A percentile compares a stretch with the other conserved stretches of the same genome.
Conservation (phyloP, 768 basidiomycete species). For the Neoboletus magnificus region DNA sequence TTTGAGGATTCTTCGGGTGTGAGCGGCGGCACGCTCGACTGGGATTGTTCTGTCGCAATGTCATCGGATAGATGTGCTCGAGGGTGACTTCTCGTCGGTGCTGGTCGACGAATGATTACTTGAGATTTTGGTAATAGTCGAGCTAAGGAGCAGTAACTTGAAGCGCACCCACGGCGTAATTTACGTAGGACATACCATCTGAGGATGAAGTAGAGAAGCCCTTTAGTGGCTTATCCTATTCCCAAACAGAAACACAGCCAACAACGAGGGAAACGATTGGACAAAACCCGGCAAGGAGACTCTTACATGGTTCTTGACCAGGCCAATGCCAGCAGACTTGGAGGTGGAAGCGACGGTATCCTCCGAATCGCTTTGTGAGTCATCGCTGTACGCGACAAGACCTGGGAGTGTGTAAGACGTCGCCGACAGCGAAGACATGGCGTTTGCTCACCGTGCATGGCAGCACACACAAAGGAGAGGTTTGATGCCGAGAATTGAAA, state of each 20-base stretch:
- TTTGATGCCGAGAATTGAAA: slow-evolving; percentile 14
- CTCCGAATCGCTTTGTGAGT: slow-evolving; percentile 59
- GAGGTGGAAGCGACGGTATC: slow-evolving; percentile 36
- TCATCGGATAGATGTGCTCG: slow-evolving; percentile 52
- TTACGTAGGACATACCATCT: slow-evolving; percentile 26
- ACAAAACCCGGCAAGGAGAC: slow-evolving; percentile 38
- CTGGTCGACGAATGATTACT: slow-evolving; percentile 55
- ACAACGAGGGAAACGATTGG: slow-evolving; percentile 61
- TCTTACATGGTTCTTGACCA: slow-evolving; percentile 56
- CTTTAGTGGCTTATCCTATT: slow-evolving; percentile 61
- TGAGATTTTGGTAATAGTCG: slow-evolving; percentile 49
- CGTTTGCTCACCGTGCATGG: slow-evolving; percentile 30
- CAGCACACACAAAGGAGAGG: slow-evolving; percentile 6
- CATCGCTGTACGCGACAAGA: slow-evolving; percentile 62
- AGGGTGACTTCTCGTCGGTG: slow-evolving; percentile 46
- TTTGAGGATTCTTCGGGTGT: slow-evolving; percentile 19
- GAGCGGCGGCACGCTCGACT: neutral
- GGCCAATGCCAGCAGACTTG: slow-evolving; percentile 6
- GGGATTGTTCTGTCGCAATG: slow-evolving; percentile 22
- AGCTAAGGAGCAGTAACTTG: slow-evolving; percentile 24
- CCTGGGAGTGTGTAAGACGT: slow-evolving; percentile 34
- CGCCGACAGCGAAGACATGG: neutral
- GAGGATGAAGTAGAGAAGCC: slow-evolving; percentile 18
- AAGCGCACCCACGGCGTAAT: neutral
- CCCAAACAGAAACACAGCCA: slow-evolving; percentile 56